Evolutionary conservation across 2,329 filamentous ascomycete species (phyloP), one percentile per base, ranked within the genome.

Genomic region (Lasiodiplodia sp.): DNA sequence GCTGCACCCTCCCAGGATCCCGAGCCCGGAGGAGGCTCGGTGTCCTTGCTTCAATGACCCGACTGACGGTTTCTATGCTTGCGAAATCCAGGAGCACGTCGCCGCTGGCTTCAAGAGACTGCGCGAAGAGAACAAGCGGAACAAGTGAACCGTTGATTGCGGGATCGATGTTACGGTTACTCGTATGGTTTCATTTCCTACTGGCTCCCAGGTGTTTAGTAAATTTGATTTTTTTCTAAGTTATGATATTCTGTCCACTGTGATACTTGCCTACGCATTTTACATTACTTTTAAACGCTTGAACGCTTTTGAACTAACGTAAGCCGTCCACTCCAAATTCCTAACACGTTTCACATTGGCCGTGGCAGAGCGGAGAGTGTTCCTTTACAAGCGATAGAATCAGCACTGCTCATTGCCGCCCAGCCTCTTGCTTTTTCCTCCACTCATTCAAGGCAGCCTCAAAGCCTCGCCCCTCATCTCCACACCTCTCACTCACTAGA

Each of bases 401-500:
- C 44, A 31, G 16, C 31, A 11, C 7, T 6, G 40, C n/a, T 52
- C 53, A 52, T 62, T 44, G 23, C 31, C 12, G 28, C 23, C 31
- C 31, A 14, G 25, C 53, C 18, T 68, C 65, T 14, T 64, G 34
- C 51, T 51, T 44, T 21, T 47, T 69, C 18, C 77, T 73, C 78
- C 79, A 80, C 40, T 72, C 73, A 62, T 79, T 74, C 60, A 80
- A 79, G 1, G 78, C 78, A 16, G 71, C 67, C 12, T 79, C 78
- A 10, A 66, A 66, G 75, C 85, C 52, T 83, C 81, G 1, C 83
- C 83, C 81, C 58, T 85, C 87, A 11, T 84, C 70, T 8, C 80
- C 87, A 77, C 96, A 98, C 72, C 93, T 86, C 75, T 94, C 91
- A 51, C 85, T 86, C 3, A 97, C 86, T 31, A 96, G 78, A 0